Base-by-base conservation (phyloP, 2,329 filamentous ascomycete species). In the Cryphonectria carpinicola region DNA sequence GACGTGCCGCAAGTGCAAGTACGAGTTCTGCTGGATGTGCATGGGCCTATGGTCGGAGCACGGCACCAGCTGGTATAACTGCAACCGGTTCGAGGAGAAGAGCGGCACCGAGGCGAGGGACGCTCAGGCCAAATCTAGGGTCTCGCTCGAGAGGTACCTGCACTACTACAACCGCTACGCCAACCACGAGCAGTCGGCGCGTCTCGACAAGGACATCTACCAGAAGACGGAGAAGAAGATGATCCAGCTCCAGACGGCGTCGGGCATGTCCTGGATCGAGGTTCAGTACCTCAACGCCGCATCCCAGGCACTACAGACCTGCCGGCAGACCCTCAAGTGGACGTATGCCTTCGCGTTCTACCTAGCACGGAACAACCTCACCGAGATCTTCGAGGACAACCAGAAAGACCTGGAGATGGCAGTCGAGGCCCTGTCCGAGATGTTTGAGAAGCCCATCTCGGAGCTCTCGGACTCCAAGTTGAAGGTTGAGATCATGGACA, bases 1-100 rank as follows among this genome's bases (percentile, higher is more conserved):
- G 95, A 98, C 95, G 0, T 98, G 95, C 80, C 87, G 95, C 70
- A 98, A 98, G 81, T 98, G 95, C 84, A 94, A 94, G 78, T 91
- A 98, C 78, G 95, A 98, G 78, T 98, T 99, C 78, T 99, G 96
- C 83, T 99, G 96, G 96, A 98, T 99, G 93, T 99, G 96, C 78
- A 99, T 99, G 96, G 96, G 96, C 0, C 85, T 97, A 0, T 99
- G 96, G 96, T 97, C 94, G 0, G 96, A 99, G 81, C 96, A 99
- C 79, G 96, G 96, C 73, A 99, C 95, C 4, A 97, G 94, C 82
- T 99, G 96, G 96, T 99, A 99, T 85, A 99, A 97, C 81, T 99
- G 96, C 87, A 99, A 97, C 79, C 88, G 96, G 11, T 99, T 92
- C 77, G 96, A 99, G 79, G 96, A 98, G 83, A 98, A 96, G 86